Percentiles rank a stretch among this genome's conserved stretches.
Conservation (phyloP, 2,329 filamentous ascomycete species). For the Nothopassalora personata region DNA sequence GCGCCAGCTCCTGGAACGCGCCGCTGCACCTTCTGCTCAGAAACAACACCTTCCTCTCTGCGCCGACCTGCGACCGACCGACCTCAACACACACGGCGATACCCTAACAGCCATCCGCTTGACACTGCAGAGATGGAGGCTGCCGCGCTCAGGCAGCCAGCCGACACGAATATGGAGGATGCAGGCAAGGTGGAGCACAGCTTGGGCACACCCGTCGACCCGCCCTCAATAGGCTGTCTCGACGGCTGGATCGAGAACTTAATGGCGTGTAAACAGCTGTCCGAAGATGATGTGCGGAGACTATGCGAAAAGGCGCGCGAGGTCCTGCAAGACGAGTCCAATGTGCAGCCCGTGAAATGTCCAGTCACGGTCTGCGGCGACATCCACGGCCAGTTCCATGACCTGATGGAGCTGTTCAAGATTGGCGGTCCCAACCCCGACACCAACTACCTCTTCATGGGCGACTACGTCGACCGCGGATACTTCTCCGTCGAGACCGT, state of each 20-base stretch:
- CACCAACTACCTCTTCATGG: conserved; percentile 99
- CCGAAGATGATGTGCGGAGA: conserved; percentile 88
- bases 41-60: background rate
- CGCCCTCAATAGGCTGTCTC: conserved; percentile 82
- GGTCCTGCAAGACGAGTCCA: conserved; percentile 94
- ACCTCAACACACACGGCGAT: background rate
- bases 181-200: conserved; percentile 76
- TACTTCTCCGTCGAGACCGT: conserved; percentile 99
- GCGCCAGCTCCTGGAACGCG: background rate
- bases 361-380: conserved; percentile 98
- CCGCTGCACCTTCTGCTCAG: background rate
- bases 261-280: conserved; percentile 97
- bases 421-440: conserved; percentile 97
- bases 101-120: background rate
- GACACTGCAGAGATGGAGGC: conserved; percentile 28
- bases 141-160: conserved; percentile 30
- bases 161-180: conserved; percentile 97
- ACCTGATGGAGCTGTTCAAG: conserved; percentile 99
- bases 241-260: conserved; percentile 98
- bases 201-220: conserved; percentile 69
- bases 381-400: conserved; percentile 98
- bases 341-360: conserved; percentile 99
- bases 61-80: background rate
- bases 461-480: conserved; percentile 96
- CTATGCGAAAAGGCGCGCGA: conserved; percentile 98